Evolutionary conservation across 169 alveolate genomes (phyloP).

Genomic region (Miamiensis avidus): DNA sequence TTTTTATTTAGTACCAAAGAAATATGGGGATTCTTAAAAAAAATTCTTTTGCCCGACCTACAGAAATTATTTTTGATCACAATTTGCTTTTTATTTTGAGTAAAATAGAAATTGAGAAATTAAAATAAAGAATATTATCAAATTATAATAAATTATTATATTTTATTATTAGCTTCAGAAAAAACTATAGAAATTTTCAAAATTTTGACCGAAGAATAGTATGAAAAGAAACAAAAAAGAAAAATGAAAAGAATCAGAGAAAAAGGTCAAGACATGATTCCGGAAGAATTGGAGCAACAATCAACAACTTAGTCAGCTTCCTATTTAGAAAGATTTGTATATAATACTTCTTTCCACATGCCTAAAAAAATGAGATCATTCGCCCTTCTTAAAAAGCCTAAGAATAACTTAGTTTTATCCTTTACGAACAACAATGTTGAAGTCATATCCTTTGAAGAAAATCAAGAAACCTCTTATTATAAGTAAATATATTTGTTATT

Average conservation of each 20-base stretch:
- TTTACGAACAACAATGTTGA: constrained; percentile 28
- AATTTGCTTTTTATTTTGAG: constrained; percentile 12
- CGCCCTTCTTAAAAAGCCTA: neutral
- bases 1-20: neutral
- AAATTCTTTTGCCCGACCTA: constrained; percentile 13
- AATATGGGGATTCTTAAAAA: constrained; percentile 22
- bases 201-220: constrained; percentile 19
- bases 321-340: constrained; percentile 6
- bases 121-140: neutral
- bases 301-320: neutral
- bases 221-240: constrained; percentile 39
- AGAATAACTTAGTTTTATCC: constrained; percentile 8
- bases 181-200: constrained; percentile 50
- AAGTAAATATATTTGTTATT: too few species aligned
- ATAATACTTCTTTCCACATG: constrained; percentile 14
- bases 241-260: constrained; percentile 39
- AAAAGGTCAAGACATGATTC: constrained; percentile 26
- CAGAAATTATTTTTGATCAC: constrained; percentile 2
- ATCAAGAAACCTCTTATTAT: neutral
- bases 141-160: neutral
- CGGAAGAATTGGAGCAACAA: constrained; percentile 20
- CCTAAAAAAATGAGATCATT: constrained; percentile 6
- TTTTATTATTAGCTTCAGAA: constrained; percentile 31
- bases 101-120: neutral
- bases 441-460: constrained; percentile 10